Evolutionary conservation across 106 monocot genomes (phyloP), one percentile per base, ranked within the genome.

Genomic region (Phalaenopsis aphrodite): DNA sequence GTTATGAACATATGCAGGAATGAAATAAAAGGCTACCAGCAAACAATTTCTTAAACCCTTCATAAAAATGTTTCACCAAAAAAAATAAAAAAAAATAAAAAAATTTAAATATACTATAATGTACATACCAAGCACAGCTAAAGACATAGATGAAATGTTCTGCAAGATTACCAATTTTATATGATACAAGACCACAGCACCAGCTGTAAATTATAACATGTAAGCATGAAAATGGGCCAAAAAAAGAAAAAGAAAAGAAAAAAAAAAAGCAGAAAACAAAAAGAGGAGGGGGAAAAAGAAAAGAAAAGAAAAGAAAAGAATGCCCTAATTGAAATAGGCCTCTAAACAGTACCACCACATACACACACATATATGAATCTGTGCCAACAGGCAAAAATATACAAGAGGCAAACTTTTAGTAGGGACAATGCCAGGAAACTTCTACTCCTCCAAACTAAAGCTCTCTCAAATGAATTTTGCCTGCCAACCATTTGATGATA

Each of bases 81-180:
- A 52, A 9, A 52, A 52, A 52, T 12, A 1, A 48, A 48, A 75
- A 71, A 78, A 74, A 72, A 15, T 8, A 10, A 23, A 30, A 66
- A 55, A 76, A 15, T 61, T 73, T 72, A 75, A 64, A 58, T 86
- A 71, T 46, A 76, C 74, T 86, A 71, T 46, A 76, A 78, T 81
- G 73, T 79, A 86, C 82, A 86, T 43, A 56, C 37, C 82, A 30
- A 80, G 79, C 79, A 82, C 74, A 41, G 79, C 3, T 75, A 38
- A 67, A 79, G 73, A 52, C 78, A 79, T 30, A 64, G 17, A 23
- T 14, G 73, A 61, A 68, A 67, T 67, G 52, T 76, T 79, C 21
- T 79, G 66, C 42, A 69, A 52, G 41, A 42, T 79, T 43, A 21
- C 75, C 49, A 76, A 69, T 67, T 79, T 15, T 76, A 75, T 86